These are phyloP conservation scores for Quercus phellos DNA, from an alignment of 331 rosid species.

Conservation along the genomic window DNA sequence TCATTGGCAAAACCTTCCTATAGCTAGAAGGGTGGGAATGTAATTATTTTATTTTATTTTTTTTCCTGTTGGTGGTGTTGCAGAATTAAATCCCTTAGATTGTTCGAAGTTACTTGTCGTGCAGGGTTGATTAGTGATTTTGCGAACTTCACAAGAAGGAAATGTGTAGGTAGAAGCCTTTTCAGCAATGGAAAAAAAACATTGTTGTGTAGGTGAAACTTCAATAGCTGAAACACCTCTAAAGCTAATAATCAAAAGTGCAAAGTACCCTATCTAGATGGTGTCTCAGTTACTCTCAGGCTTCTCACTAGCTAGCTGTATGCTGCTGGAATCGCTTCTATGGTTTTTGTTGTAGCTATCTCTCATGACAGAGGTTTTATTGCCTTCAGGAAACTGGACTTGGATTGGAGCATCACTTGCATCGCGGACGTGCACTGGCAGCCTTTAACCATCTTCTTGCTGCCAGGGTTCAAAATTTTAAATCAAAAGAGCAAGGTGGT, in stretches of 20 bases:
- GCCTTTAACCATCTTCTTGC: conserved; percentile 79
- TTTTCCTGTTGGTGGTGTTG: neutral
- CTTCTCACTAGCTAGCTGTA: neutral
- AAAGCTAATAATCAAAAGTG: no score
- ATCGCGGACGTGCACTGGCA: conserved; percentile 86
- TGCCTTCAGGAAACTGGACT: conserved; percentile 67
- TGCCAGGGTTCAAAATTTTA: conserved; percentile 67
- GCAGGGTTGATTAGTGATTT: neutral
- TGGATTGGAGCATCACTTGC: conserved; percentile 91
- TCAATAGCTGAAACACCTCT: no score
- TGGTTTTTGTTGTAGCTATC: conserved; percentile 2
- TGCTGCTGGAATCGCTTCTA: conserved; percentile 3
- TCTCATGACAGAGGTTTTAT: conserved; percentile 17
- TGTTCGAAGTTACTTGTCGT: neutral
- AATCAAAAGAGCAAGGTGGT: conserved; percentile 49
- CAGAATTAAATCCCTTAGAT: neutral
- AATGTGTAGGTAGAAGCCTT: neutral
- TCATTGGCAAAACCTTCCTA: neutral
- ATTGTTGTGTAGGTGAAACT: neutral
- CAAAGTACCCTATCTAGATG: no score
- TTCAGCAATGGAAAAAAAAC: neutral
- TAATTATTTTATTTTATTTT: neutral
- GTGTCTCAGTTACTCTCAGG: neutral
- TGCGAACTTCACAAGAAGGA: neutral
- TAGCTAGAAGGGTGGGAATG: neutral